Evolutionary conservation across 345 rosid genomes (phyloP), one percentile per base, ranked within the genome.

Genomic region (Triadica sebifera): DNA sequence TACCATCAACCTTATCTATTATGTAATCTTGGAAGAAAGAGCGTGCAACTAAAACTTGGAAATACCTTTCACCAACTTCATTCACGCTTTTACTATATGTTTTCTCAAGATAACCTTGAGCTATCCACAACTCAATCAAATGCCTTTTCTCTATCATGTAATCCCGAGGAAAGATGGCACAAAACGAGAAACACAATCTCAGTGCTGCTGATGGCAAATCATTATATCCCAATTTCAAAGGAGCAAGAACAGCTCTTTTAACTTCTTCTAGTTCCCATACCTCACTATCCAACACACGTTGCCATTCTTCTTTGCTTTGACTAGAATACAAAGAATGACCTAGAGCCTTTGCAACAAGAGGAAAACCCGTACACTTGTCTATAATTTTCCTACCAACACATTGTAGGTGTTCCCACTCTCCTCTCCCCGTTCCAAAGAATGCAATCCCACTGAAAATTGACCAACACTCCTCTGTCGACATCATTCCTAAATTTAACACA

Each of bases 221-320:
- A 67, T 51, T 11, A 39, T 78, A 73, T 34, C 74, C 67, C 56
- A 72, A 73, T 15, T 11, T 17, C 34, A 74, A 24, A 20, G 64
- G 77, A 2, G 41, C 12, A 10, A 76, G 55, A 65, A 79, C 4
- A 6, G 66, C 65, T 24, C 7, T 68, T 45, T 73, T 55, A 22
- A 25, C 74, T 57, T 69, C 77, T 34, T 81, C 49, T 2, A 67
- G 1, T 43, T 74, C 39, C 79, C 81, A 78, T 0, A 69, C 9
- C 4, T 60, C 65, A 75, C 67, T 76, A 2, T 58, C 34, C 17
- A 73, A 52, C 51, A 82, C 65, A n/a, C 10, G 63, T 41, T 62
- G 38, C 79, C 85, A 82, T 11, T 73, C 77, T 22, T 7, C 41
- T 65, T 1, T n/a, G 0, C 16, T 12, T 7, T 13, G 52, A 59